phyloP scores from a whole-genome alignment of 768 basidiomycete species.

The Amanita muscaria region DNA sequence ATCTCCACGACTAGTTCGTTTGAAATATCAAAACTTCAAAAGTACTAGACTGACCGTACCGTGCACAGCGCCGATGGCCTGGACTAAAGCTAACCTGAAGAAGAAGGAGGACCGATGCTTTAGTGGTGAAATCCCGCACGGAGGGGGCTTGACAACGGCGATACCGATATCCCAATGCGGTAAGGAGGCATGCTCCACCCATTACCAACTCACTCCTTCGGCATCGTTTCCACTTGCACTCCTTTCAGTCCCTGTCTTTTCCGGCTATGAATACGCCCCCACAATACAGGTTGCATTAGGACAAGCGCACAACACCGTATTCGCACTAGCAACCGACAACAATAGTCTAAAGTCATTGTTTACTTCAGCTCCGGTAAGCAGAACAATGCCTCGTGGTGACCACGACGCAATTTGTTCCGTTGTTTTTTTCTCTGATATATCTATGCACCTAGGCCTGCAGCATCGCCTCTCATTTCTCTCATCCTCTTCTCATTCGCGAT shows the following conservation, averaged over 20 bases:
- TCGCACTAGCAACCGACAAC: not conserved
- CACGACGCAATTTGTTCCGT: constrained; percentile 1
- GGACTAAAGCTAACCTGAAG: no score
- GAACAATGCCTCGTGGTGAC: constrained; percentile 7
- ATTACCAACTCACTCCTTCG: not conserved
- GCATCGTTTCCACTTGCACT: not conserved
- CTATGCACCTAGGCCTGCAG: constrained; percentile 3
- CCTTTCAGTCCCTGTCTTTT: not conserved
- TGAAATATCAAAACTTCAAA: no score
- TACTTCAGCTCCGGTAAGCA: constrained; percentile 1
- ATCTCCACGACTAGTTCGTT: not conserved
- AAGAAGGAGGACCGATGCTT: no score
- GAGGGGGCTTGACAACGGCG: not conserved
- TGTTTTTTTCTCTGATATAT: constrained; percentile 8
- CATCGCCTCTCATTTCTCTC: no score
- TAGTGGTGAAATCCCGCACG: not conserved
- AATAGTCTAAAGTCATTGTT: not conserved
- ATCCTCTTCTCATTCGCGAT: constrained; percentile 25
- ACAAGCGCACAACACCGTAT: not conserved
- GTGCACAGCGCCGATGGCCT: no score
- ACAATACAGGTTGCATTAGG: not conserved
- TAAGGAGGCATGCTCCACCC: constrained; percentile 1
- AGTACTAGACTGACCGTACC: no score
- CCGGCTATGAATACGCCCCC: no score
- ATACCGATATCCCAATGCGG: not conserved